phyloP scores from a whole-genome alignment of 2,329 filamentous ascomycete genomes.

The Nemania serpens region DNA sequence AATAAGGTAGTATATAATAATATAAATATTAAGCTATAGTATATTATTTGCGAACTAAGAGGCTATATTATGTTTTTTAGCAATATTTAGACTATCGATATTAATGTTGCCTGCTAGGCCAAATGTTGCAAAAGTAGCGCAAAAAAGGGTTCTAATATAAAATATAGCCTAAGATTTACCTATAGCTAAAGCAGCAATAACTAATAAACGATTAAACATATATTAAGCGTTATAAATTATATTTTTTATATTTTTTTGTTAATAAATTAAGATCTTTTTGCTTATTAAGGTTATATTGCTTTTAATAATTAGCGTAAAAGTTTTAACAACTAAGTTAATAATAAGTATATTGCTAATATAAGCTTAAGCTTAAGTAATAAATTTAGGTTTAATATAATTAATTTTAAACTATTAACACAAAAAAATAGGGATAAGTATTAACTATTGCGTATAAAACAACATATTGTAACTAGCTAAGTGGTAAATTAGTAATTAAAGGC shows the following conservation, averaged over 20 bases:
- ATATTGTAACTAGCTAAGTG: neutral
- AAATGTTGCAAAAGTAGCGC: neutral
- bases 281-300: neutral
- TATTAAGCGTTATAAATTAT: neutral
- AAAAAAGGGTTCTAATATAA: neutral
- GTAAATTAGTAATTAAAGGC: neutral
- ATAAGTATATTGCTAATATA: neutral
- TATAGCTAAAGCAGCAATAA: neutral
- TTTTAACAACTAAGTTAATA: neutral
- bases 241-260: neutral
- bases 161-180: neutral
- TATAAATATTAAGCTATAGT: neutral
- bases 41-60: neutral
- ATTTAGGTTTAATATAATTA: neutral
- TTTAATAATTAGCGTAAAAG: neutral
- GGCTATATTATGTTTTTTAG: neutral
- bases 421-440: neutral
- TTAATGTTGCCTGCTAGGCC: neutral
- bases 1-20: neutral
- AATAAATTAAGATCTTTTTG: neutral
- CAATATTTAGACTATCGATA: too few species aligned
- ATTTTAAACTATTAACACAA: neutral
- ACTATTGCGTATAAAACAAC: neutral
- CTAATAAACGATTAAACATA: neutral
- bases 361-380: neutral